Conservation (phyloP, 331 rosid species). For the Pyrus hybrid region DNA sequence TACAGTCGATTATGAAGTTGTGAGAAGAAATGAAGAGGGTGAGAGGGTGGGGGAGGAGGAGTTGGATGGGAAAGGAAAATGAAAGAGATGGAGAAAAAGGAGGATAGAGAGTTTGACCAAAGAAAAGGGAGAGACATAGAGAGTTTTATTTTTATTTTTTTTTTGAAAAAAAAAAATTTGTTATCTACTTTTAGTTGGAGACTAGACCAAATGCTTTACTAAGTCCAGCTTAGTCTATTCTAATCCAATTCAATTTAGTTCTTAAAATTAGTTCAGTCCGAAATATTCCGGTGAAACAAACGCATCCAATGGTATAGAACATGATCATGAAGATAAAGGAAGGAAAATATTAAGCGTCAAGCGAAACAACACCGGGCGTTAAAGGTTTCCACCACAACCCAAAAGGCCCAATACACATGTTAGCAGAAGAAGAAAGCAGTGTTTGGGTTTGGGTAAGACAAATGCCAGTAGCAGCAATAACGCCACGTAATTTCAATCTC, state of each 20-base stretch:
- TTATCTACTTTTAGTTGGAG: neutral
- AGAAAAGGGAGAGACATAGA: neutral
- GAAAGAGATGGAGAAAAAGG: no score
- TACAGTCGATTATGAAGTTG: neutral
- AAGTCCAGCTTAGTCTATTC: no score
- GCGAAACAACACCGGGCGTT: neutral
- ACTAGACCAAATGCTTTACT: no score
- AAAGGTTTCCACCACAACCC: neutral
- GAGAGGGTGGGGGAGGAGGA: no score
- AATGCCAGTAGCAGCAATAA: constrained; percentile 22
- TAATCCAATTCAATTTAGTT: rapidly evolving
- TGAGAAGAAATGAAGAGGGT: neutral
- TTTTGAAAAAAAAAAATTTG: no score
- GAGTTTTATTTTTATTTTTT: no score
- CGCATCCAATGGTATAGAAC: rapidly evolving
- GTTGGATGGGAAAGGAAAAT: neutral
- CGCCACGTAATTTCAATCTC: constrained; percentile 7
- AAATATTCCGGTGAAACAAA: no score
- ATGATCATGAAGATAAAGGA: no score
- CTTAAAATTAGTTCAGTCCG: no score
- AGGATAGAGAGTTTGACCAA: neutral
- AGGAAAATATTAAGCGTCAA: no score
- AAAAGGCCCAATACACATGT: constrained; percentile 11
- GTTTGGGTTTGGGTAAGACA: no score
- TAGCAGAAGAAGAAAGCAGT: no score